phyloP scores from a whole-genome alignment of 768 basidiomycete species.

The Lentinula boryana region DNA sequence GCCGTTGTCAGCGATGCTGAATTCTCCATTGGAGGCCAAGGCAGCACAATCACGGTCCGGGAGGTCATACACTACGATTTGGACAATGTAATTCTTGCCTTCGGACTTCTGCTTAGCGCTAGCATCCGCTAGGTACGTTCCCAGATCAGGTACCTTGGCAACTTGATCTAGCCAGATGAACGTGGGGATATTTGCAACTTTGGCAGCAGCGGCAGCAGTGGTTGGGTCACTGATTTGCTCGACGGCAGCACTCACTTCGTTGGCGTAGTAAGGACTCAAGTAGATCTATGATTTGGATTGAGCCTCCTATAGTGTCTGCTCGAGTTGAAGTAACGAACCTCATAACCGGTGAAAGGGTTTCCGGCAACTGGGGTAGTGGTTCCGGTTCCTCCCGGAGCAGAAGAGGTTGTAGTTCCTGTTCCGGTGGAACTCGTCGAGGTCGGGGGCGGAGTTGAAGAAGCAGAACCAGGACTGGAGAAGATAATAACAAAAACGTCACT shows the following conservation, averaged over 20 bases:
- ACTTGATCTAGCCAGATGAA: constrained; percentile 59
- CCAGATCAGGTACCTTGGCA: constrained; percentile 48
- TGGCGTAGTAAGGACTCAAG: constrained; percentile 50
- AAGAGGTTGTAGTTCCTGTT: constrained; percentile 12
- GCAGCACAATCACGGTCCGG: constrained; percentile 67
- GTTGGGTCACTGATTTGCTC: constrained; percentile 42
- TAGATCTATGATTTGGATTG: constrained; percentile 29
- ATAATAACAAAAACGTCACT: not conserved
- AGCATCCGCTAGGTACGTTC: constrained; percentile 53
- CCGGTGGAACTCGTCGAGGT: constrained; percentile 10
- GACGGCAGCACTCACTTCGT: constrained; percentile 47
- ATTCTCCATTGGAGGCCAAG: constrained; percentile 61
- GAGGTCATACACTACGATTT: constrained; percentile 53
- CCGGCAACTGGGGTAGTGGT: constrained; percentile 35
- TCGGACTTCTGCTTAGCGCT: constrained; percentile 34
- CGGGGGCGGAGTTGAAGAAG: not conserved
- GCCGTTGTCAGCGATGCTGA: constrained; percentile 51
- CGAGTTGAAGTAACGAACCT: constrained; percentile 19
- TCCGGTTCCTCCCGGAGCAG: constrained; percentile 20
- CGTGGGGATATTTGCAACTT: constrained; percentile 48
- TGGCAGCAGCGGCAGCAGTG: constrained; percentile 41
- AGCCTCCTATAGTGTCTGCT: not conserved
- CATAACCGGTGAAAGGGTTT: constrained; percentile 49
- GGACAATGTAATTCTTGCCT: constrained; percentile 43
- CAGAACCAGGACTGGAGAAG: constrained; percentile 1